Conservation (phyloP, 2,329 filamentous ascomycete species). For the Paracoccidioides lutzii region DNA sequence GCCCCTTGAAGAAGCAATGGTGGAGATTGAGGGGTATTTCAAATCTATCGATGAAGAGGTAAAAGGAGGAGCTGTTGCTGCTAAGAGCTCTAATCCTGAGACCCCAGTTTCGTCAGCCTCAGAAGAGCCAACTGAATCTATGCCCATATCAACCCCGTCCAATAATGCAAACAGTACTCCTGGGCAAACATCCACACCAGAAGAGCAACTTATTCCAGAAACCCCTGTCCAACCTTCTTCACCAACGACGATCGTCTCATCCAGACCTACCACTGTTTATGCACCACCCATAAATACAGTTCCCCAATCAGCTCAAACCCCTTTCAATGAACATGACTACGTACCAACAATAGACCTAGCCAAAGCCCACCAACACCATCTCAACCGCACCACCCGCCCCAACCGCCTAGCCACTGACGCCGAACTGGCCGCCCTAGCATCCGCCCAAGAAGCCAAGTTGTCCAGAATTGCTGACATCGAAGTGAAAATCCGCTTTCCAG, state of each 20-base stretch:
- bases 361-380: conserved; percentile 62
- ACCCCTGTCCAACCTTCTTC: conserved; percentile 6
- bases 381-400: conserved; percentile 64
- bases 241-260: conserved; percentile 28
- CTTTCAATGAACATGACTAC: conserved; percentile 62
- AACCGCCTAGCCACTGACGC: conserved; percentile 68
- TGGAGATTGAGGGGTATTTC: conserved; percentile 66
- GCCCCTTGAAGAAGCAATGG: conserved; percentile 75
- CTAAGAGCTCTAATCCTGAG: conserved; percentile 5
- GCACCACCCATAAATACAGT: conserved; percentile 61
- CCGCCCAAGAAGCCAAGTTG: conserved; percentile 52
- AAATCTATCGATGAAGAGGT: conserved; percentile 31
- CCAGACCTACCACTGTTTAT: conserved; percentile 52
- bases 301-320: conserved; percentile 58
- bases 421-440: conserved; percentile 59
- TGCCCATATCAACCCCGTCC: conserved; percentile 8
- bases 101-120: conserved; percentile 6
- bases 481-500: conserved; percentile 76
- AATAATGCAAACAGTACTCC: conserved; percentile 2
- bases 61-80: conserved; percentile 1
- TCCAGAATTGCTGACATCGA: conserved; percentile 54
- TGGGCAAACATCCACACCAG: background rate
- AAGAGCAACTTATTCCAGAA: conserved; percentile 6
- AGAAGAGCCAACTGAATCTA: conserved; percentile 8
- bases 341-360: conserved; percentile 73